Base-by-base conservation (phyloP, 2,329 filamentous ascomycete genomes). In the Fusarium bactridioides region DNA sequence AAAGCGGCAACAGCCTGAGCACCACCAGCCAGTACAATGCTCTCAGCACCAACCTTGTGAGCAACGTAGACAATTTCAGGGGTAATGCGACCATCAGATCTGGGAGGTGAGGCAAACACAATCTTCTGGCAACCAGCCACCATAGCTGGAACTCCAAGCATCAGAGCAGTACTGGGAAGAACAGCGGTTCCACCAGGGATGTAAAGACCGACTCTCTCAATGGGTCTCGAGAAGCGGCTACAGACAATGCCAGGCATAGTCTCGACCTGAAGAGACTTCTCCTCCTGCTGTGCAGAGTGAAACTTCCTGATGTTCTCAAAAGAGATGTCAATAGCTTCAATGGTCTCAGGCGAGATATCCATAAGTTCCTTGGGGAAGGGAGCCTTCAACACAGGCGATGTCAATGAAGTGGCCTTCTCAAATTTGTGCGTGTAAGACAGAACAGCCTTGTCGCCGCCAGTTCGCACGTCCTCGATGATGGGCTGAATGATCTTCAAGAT, bases 241-340 rank as follows among this genome's bases (percentile, higher is more conserved):
- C 96, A 99, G 33, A 96, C 87, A 7, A 99, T 94, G 37, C 96
- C 96, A 1, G 96, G 96, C 96, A 99, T 99, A 2, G 96, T 99
- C 85, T 98, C 95, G 12, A 99, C 94, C 63, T 91, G 83, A 11
- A 99, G 86, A 4, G 94, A 88, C 81, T 94, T 93, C 31, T 93
- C 90, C 74, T 97, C 94, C 78, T 92, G 92, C 78, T 99, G 96
- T 0, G 95, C 95, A 19, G 93, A 89, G 84, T 99, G 96, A 86
- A 99, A 99, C 77, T 92, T 94, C 76, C 90, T 88, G 77, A 99
- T 99, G 80, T 99, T 99, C 78, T 97, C 93, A 78, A 93, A 98
- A 0, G 94, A 97, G 40, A 93, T 83, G 78, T 99, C 95, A 74
- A 99, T 97, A n/a, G 96, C 95, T 77, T 93, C 88, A 74, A 93